Percentiles rank a stretch among this genome's conserved stretches.
These are phyloP conservation scores for Nymphaea thermarum DNA, from an alignment of 164 flowering plant genomes.

Conservation along the genomic window DNA sequence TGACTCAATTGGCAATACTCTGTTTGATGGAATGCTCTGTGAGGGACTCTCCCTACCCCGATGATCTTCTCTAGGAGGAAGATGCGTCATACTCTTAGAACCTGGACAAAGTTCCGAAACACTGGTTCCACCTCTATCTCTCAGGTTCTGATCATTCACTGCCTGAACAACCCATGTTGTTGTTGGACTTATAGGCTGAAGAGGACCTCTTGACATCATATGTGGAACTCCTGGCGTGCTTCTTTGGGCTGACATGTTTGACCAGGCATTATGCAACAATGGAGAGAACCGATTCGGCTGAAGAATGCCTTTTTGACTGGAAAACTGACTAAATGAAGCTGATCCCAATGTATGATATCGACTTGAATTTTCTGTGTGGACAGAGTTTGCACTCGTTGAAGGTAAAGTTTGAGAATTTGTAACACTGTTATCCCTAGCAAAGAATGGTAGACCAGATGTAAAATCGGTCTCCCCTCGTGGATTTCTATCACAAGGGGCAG, in stretches of 20 bases:
- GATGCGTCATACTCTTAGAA: constrained; percentile 18
- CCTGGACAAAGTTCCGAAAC: constrained; percentile 20
- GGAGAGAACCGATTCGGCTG: constrained; percentile 30
- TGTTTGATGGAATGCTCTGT: constrained; percentile 4
- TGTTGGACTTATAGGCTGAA: constrained; percentile 20
- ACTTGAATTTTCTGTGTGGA: constrained; percentile 4
- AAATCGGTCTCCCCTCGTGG: background rate
- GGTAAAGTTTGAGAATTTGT: background rate
- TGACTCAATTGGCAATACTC: background rate
- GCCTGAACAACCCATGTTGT: constrained; percentile 19
- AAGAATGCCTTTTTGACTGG: constrained; percentile 17
- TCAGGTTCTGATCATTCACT: constrained; percentile 23
- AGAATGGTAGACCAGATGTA: background rate
- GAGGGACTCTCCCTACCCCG: constrained; percentile 22
- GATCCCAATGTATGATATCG: constrained; percentile 22
- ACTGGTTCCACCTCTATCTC: constrained; percentile 12
- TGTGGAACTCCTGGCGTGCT: constrained; percentile 14
- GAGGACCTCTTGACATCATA: constrained; percentile 17
- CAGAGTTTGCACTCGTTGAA: no score
- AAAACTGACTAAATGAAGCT: constrained; percentile 21
- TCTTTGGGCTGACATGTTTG: constrained; percentile 32
- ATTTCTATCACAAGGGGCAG: background rate
- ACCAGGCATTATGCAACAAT: constrained; percentile 30
- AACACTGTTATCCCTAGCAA: background rate
- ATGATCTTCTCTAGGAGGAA: constrained; percentile 23